Percentiles rank a stretch among this genome's conserved stretches.
phyloP scores from a whole-genome alignment of 345 rosid species.

The Citrus medica region DNA sequence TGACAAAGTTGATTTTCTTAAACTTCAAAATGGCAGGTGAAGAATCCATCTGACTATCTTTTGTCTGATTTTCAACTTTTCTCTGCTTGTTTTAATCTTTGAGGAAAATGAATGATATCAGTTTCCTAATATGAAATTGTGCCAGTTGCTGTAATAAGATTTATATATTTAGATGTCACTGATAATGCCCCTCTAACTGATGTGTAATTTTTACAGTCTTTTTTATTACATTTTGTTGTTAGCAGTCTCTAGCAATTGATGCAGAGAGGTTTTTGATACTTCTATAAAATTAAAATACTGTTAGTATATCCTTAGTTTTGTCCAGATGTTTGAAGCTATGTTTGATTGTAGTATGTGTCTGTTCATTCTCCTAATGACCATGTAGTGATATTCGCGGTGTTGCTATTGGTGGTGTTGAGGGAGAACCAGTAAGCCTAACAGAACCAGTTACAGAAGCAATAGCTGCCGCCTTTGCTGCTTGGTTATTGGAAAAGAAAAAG shows the following conservation, averaged over 20 bases:
- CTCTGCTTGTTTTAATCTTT: not conserved
- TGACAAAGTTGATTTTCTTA: slow-evolving; percentile 64
- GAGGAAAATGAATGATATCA: not conserved
- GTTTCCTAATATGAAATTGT: not conserved
- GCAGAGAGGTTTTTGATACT: not conserved
- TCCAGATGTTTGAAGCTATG: not conserved
- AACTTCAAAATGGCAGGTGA: slow-evolving; percentile 98
- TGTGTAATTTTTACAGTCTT: not conserved
- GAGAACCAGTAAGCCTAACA: slow-evolving; percentile 80
- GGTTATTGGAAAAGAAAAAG: slow-evolving; percentile 77
- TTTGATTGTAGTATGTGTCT: not conserved
- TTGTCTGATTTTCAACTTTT: not conserved
- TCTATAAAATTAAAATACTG: not conserved
- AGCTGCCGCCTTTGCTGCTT: slow-evolving; percentile 87
- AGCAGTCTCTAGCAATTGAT: not conserved
- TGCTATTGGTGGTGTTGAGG: slow-evolving; percentile 90
- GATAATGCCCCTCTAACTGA: not conserved
- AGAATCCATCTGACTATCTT: not conserved
- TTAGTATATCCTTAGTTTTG: not conserved
- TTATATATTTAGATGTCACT: not conserved
- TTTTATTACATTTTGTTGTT: not conserved
- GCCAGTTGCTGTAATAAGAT: not conserved
- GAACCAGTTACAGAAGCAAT: slow-evolving; percentile 89
- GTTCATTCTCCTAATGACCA: slow-evolving; percentile 10
- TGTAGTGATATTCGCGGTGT: slow-evolving; percentile 92